Base-by-base conservation (phyloP, 73 alveolate genomes). In the Paramecium sexaurelia region DNA sequence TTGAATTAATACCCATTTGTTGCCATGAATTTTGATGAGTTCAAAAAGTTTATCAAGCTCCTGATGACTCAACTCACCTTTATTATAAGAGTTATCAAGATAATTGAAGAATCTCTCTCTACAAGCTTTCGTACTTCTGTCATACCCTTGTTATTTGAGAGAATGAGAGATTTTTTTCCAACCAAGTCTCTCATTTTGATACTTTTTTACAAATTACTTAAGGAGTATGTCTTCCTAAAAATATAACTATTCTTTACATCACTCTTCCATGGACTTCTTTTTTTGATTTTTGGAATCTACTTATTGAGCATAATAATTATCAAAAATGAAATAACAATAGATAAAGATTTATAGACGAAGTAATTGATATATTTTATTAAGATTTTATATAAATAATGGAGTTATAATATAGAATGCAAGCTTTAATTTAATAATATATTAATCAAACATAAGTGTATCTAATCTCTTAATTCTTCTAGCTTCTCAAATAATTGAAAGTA, bases 391-490 rank as follows among this genome's bases (percentile, higher is more conserved):
- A n/a, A n/a, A n/a, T n/a, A n/a, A n/a, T n/a, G n/a, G n/a, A n/a
- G n/a, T n/a, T n/a, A n/a, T n/a, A n/a, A n/a, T n/a, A n/a, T n/a
- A n/a, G n/a, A n/a, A n/a, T n/a, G n/a, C n/a, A n/a, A n/a, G n/a
- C n/a, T n/a, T n/a, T n/a, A n/a, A n/a, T n/a, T n/a, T n/a, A n/a
- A n/a, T n/a, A n/a, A n/a, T n/a, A n/a, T n/a, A n/a, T n/a, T 33
- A 33, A 71, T 78, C 90, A 78, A 22, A 78, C 55, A 41, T 78
- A 78, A 9, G 75, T 78, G 22, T 20, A 78, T 78, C 90, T 78
- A 22, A 78, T 41, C 22, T 78, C 90, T 22, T 41, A 20, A 45
- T 78, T 78, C 22, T 78, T 78, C 39, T 41, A 17, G 10, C 19
- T 26, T 8, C 75, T 22, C 43, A 78, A 24, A 29, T 24, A 7